Percentiles rank a stretch among this genome's conserved stretches.
These are phyloP conservation scores for Pistacia integerrima DNA, from an alignment of 345 rosid genomes.

Conservation along the genomic window DNA sequence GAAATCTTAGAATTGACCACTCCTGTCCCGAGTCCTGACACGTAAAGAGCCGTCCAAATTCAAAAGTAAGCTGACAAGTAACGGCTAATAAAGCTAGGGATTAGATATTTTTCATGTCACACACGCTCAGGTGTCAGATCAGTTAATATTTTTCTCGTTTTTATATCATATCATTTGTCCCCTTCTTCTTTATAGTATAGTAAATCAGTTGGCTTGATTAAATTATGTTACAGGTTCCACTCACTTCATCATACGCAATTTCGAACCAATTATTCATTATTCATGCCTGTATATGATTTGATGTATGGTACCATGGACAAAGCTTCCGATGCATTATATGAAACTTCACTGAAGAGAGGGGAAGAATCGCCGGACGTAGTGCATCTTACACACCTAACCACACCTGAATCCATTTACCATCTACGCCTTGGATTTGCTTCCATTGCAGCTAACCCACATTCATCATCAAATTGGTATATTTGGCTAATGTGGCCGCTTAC, in stretches of 20 bases:
- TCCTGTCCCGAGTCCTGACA: no score
- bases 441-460: conserved; percentile 56
- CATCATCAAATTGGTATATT: conserved; percentile 41
- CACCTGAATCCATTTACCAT: conserved; percentile 65
- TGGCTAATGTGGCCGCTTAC: conserved; percentile 69
- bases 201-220: neutral
- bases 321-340: conserved; percentile 33
- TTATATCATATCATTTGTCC: no score
- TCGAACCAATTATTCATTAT: conserved; percentile 51
- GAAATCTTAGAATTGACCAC: no score
- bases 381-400: conserved; percentile 63
- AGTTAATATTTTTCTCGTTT: no score
- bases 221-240: conserved; percentile 42
- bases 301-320: conserved; percentile 53
- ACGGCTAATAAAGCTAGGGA: no score
- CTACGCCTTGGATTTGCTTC: conserved; percentile 56
- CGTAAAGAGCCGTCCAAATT: no score
- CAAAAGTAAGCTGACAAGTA: no score
- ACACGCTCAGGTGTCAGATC: no score
- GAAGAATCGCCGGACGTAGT: conserved; percentile 66
- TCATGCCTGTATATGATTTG: conserved; percentile 69
- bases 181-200: no score
- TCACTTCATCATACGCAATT: conserved; percentile 71
- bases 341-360: conserved; percentile 38
- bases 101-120: no score